phyloP scores from a whole-genome alignment of 2,329 filamentous ascomycete species.

The Trichoderma harzianum region DNA sequence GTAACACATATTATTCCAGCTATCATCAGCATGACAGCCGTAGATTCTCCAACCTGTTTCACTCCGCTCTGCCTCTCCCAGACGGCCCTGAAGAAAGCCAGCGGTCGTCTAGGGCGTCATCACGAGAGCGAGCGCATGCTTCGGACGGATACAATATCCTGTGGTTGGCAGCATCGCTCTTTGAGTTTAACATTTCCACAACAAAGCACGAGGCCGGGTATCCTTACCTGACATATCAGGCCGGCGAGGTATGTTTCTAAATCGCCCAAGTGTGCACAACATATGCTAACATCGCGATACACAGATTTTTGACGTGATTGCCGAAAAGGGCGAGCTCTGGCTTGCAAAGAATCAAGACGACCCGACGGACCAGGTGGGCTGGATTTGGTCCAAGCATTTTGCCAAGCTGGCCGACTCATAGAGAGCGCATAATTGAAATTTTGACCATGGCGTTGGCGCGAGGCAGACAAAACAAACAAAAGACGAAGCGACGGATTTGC shows the following conservation, averaged over 20 bases:
- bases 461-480: slow-evolving; percentile 19
- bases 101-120: slow-evolving; percentile 57
- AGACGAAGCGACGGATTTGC: slow-evolving; percentile 15
- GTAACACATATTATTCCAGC: slow-evolving; percentile 51
- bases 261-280: neutral
- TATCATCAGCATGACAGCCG: slow-evolving; percentile 44
- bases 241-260: slow-evolving; percentile 67
- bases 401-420: slow-evolving; percentile 59
- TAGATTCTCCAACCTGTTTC: slow-evolving; percentile 75
- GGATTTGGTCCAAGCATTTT: slow-evolving; percentile 99
- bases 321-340: slow-evolving; percentile 96
- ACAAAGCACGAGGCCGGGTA: slow-evolving; percentile 91
- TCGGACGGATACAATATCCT: slow-evolving; percentile 67
- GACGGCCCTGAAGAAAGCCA: slow-evolving; percentile 58
- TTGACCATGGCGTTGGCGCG: slow-evolving; percentile 20
- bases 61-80: slow-evolving; percentile 78
- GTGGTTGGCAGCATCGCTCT: slow-evolving; percentile 89
- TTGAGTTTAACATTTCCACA: slow-evolving; percentile 95
- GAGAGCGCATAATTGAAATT: slow-evolving; percentile 15
- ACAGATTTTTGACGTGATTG: slow-evolving; percentile 85
- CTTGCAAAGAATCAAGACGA: slow-evolving; percentile 97
- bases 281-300: neutral
- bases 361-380: slow-evolving; percentile 71
- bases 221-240: slow-evolving; percentile 91
- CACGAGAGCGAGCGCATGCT: slow-evolving; percentile 52